Evolutionary conservation across 192 early-diverging fungal genomes (phyloP), one percentile per base, ranked within the genome.

Genomic region (Oehlia diaphana): DNA sequence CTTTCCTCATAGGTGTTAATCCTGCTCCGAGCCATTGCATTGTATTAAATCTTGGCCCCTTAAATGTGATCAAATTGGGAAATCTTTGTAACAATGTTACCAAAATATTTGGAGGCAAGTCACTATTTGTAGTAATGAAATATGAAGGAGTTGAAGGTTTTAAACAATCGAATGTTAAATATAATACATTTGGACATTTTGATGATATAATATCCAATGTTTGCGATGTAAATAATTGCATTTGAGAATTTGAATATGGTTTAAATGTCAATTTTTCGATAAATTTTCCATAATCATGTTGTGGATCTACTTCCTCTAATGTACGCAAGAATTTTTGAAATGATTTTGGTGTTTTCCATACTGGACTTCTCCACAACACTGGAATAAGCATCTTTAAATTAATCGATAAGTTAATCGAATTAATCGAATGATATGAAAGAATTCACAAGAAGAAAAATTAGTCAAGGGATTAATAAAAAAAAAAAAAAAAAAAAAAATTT

Each of bases 21-120:
- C 26, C 64, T 14, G 64, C 23, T 14, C 23, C 31, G 4, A 66
- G 9, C 64, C 64, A 66, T 33, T 66, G 26, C 64, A 66, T 31
- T 14, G 64, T 14, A 66, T 12, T 66, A 28, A 66, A 66, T 66
- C 26, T 66, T 66, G 64, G 64, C 28, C 64, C 64, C 21, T 66
- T 66, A 33, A 66, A 66, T 33, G 12, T 10, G 9, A 66, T 28
- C 21, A 66, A 66, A 14, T 66, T 66, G 5, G 64, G 31, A 66
- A 26, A 66, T 4, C 28, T 31, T 66, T 26, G 16, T 66, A 66
- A 66, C 4, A 66, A 66, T 2, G 13, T 28, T 31, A 9, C 23
- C 14, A 66, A 66, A 14, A 66, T 31, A 33, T 66, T 31, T 2
- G 64, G 64, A 3, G 28, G 28, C 5, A 66, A 33, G 3, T 66